Evolutionary conservation across 2,329 filamentous ascomycete genomes (phyloP), one percentile per base, ranked within the genome.

Genomic region (Cytospora piceicola): DNA sequence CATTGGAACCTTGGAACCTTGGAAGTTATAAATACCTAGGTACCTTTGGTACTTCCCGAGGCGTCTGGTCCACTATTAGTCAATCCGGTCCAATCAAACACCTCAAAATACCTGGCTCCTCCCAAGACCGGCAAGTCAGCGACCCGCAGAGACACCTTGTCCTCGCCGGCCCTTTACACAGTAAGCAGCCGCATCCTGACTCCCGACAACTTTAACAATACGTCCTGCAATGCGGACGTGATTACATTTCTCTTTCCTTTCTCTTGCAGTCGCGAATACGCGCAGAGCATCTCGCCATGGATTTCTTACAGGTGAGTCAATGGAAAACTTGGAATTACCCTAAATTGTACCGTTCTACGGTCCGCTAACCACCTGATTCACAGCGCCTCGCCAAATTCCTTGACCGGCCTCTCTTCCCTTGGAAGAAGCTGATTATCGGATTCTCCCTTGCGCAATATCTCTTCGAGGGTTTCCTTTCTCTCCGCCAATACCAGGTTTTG

Each of bases 341-440:
- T n/a, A 14, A 51, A n/a, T 20, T 24, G 52, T n/a, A 62, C 53
- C 62, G 61, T 67, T 60, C 71, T 73, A 68, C 73, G 55, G 60
- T n/a, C 57, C 52, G 64, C 68, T 69, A 69, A 70, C 67, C 54
- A 29, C 56, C 64, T 64, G 42, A 58, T 57, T 63, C 57, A 36
- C 75, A 90, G 87, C 85, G 86, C 82, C 88, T 98, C 72, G 92
- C 93, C 75, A 88, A 87, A 78, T 89, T 91, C 78, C 90, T 98
- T 73, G 95, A 99, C 82, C 88, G 92, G 75, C 94, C 94, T 66
- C 83, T 92, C 75, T 97, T 98, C 82, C 94, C 95, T 63, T 99
- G 95, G 95, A 99, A 97, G 87, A 91, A 88, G 77, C 88, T 99
- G 73, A 94, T 99, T 73, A 86, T 98, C 72, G 92, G 93, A 73